Conservation (phyloP, 257 asterid species). For the Capsicum chinense region DNA sequence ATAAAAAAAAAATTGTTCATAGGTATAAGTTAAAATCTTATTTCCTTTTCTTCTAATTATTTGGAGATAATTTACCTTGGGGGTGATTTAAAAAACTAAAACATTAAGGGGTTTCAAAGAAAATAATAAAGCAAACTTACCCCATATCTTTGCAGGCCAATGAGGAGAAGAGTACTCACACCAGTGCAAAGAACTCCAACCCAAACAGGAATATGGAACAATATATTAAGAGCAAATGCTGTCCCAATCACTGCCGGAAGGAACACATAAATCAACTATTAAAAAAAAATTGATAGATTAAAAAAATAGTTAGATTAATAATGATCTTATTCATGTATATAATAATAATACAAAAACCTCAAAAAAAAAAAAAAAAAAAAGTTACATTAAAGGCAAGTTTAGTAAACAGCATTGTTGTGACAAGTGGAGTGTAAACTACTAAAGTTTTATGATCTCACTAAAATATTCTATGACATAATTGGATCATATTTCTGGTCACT, state of each 20-base stretch:
- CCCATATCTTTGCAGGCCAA: constrained; percentile 84
- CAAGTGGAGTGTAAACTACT: background rate
- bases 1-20: background rate
- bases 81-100: background rate
- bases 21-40: background rate
- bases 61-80: background rate
- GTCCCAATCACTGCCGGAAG: constrained; percentile 78
- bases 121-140: constrained; percentile 39
- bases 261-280: background rate
- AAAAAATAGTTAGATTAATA: background rate
- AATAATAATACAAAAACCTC: background rate
- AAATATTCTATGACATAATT: background rate
- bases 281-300: background rate
- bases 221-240: constrained; percentile 84
- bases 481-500: background rate
- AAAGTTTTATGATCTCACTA: background rate
- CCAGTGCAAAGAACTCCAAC: constrained; percentile 90
- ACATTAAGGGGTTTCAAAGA: background rate
- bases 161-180: constrained; percentile 70
- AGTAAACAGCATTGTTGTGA: background rate
- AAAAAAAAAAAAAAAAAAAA: too few species aligned
- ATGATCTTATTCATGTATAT: background rate
- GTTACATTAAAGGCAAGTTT: background rate
- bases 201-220: constrained; percentile 85
- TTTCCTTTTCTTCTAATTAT: background rate